Percentiles rank a stretch among this genome's conserved stretches.
These are phyloP conservation scores for Deinandra increscens DNA, from an alignment of 129 eudicot genomes.

Conservation along the genomic window DNA sequence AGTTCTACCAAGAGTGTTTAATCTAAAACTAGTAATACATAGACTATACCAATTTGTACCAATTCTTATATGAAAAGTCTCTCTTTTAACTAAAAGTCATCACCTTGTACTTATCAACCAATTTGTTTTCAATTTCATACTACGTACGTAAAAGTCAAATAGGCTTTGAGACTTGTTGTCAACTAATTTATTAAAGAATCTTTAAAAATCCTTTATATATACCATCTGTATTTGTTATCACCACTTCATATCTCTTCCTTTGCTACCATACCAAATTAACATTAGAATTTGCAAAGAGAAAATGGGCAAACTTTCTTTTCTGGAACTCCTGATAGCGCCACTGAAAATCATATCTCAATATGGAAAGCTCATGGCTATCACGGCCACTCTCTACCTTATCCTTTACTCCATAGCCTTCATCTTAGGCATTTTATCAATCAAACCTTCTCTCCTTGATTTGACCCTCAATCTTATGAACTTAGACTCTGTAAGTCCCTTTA, in stretches of 20 bases:
- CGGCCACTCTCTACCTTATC: constrained; percentile 21
- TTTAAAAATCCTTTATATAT: not conserved
- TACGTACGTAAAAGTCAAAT: constrained; percentile 7
- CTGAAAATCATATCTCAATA: constrained; percentile 35
- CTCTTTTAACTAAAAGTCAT: no score
- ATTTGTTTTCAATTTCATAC: no score
- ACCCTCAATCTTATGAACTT: not conserved
- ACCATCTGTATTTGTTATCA: not conserved
- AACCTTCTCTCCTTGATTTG: constrained; percentile 7
- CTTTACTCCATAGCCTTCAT: constrained; percentile 29
- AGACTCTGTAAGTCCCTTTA: constrained; percentile 17
- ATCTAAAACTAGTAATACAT: no score
- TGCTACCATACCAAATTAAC: constrained; percentile 9
- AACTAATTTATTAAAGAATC: no score
- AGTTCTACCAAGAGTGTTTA: no score
- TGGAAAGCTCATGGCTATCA: constrained; percentile 42
- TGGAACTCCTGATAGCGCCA: constrained; percentile 40
- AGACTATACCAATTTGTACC: no score
- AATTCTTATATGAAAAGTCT: no score
- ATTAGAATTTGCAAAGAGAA: not conserved
- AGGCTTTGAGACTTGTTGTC: not conserved
- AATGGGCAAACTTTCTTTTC: constrained; percentile 34
- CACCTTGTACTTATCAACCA: no score
- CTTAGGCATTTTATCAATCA: constrained; percentile 12
- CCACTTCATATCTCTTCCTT: not conserved